phyloP scores from a whole-genome alignment of 1,284 basidiomycete species.

The Mycena citricolor region DNA sequence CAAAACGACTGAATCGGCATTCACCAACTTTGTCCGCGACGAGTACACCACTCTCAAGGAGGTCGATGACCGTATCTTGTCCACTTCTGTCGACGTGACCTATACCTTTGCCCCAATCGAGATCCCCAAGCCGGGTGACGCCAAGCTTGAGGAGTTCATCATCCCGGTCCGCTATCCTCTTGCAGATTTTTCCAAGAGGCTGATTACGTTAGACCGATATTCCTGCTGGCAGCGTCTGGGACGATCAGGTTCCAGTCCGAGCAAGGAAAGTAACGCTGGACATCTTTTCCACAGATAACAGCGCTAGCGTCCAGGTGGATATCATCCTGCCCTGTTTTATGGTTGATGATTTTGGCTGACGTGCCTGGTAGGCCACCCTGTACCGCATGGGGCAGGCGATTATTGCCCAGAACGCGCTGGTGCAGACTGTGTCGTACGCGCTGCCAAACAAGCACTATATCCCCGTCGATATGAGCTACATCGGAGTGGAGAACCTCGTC shows the following conservation, averaged over 20 bases:
- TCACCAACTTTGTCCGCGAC: slow-evolving; percentile 81
- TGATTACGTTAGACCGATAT: slow-evolving; percentile 24
- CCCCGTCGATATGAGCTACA: slow-evolving; percentile 73
- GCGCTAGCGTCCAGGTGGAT: slow-evolving; percentile 86
- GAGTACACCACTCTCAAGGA: slow-evolving; percentile 85
- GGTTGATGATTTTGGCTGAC: background rate
- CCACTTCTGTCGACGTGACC: slow-evolving; percentile 74
- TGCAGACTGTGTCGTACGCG: slow-evolving; percentile 58
- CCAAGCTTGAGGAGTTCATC: slow-evolving; percentile 47
- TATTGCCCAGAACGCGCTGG: slow-evolving; percentile 61
- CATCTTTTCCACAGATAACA: slow-evolving; percentile 84
- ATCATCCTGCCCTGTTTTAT: slow-evolving; percentile 3
- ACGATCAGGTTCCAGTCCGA: slow-evolving; percentile 55
- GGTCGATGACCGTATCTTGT: slow-evolving; percentile 87
- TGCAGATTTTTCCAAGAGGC: background rate
- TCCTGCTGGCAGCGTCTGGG: slow-evolving; percentile 57
- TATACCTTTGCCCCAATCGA: slow-evolving; percentile 62
- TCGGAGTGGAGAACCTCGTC: slow-evolving; percentile 43
- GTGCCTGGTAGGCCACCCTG: slow-evolving; percentile 76
- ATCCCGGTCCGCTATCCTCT: slow-evolving; percentile 33
- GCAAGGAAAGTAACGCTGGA: slow-evolving; percentile 75
- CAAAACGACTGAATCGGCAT: slow-evolving; percentile 88
- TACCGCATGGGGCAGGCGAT: slow-evolving; percentile 86
- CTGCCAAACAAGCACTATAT: slow-evolving; percentile 96
- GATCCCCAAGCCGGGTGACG: slow-evolving; percentile 48